phyloP scores from a whole-genome alignment of 768 basidiomycete species.

The Mycena galopus region DNA sequence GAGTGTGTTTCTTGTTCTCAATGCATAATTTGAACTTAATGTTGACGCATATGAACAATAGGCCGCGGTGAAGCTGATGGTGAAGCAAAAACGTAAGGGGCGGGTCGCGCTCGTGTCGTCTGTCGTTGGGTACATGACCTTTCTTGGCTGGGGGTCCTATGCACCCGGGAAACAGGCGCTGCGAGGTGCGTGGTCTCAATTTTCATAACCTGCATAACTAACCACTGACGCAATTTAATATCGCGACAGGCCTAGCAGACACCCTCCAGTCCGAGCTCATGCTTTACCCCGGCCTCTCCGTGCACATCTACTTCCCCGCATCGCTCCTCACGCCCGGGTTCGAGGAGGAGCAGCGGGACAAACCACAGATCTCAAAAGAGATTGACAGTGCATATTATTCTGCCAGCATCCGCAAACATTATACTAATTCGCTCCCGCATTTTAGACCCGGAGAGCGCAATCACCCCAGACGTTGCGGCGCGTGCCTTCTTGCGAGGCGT shows the following conservation, averaged over 20 bases:
- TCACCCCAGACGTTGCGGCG: constrained; percentile 76
- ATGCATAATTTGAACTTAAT: too few species aligned
- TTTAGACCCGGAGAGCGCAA: constrained; percentile 62
- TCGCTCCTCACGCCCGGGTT: constrained; percentile 86
- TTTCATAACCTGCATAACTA: not conserved
- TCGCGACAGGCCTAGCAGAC: constrained; percentile 79
- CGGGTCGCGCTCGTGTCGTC: constrained; percentile 87
- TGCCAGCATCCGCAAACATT: not conserved
- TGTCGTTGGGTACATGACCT: constrained; percentile 78
- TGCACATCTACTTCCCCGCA: constrained; percentile 87
- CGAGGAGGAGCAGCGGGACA: constrained; percentile 80
- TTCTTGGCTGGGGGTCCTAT: constrained; percentile 85
- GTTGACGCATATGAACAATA: constrained; percentile 41
- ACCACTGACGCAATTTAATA: not conserved
- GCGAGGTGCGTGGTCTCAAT: constrained; percentile 77
- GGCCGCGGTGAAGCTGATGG: constrained; percentile 78
- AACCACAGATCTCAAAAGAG: constrained; percentile 79
- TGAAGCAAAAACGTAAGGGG: constrained; percentile 64
- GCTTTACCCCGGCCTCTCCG: constrained; percentile 75
- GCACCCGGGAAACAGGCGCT: constrained; percentile 89
- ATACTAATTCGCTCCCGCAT: not conserved
- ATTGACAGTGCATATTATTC: constrained; percentile 67
- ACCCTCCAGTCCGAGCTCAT: constrained; percentile 83
- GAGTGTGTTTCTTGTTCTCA: constrained; percentile 32
- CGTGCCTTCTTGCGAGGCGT: constrained; percentile 76